A percentile compares a stretch with the other conserved stretches of the same genome.
These are phyloP conservation scores for Leucosporidium scottii DNA, from an alignment of 768 basidiomycete genomes.

Conservation along the genomic window DNA sequence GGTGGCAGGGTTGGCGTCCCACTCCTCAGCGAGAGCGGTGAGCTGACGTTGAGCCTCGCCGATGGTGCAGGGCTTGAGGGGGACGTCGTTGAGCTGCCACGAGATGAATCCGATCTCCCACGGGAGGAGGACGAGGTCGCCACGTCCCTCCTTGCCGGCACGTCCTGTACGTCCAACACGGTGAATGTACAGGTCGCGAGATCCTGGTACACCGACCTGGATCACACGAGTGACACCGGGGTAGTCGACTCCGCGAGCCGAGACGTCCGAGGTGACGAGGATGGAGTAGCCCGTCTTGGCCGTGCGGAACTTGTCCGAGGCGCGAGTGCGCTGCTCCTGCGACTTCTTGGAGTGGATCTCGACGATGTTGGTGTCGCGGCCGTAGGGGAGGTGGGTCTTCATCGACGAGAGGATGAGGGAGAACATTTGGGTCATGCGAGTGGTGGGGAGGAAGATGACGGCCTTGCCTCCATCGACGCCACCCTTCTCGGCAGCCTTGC, in stretches of 20 bases:
- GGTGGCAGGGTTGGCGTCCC: slow-evolving; percentile 48
- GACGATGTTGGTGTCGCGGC: slow-evolving; percentile 55
- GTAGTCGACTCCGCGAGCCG: slow-evolving; percentile 61
- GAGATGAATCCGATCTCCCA: slow-evolving; percentile 53
- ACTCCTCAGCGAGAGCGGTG: slow-evolving; percentile 47
- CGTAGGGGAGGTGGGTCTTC: slow-evolving; percentile 48
- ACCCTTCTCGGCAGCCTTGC: slow-evolving; percentile 38
- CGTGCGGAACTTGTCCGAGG: slow-evolving; percentile 56
- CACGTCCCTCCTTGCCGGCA: slow-evolving; percentile 51
- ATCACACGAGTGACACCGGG: slow-evolving; percentile 63
- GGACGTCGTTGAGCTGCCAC: slow-evolving; percentile 58
- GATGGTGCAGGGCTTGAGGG: slow-evolving; percentile 57
- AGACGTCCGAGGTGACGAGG: slow-evolving; percentile 45
- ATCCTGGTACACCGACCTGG: slow-evolving; percentile 73
- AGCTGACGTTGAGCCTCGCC: slow-evolving; percentile 50
- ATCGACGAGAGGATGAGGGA: slow-evolving; percentile 56
- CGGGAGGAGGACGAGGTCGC: slow-evolving; percentile 53
- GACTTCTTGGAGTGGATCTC: slow-evolving; percentile 63
- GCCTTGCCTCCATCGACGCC: slow-evolving; percentile 40
- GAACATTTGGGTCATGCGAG: slow-evolving; percentile 73
- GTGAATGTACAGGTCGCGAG: slow-evolving; percentile 52
- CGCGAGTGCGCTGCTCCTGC: slow-evolving; percentile 50
- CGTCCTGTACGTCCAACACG: slow-evolving; percentile 47
- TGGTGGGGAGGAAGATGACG: slow-evolving; percentile 65
- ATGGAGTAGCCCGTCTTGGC: slow-evolving; percentile 54